Percentiles rank a stretch among this genome's conserved stretches.
Conservation (phyloP, 345 rosid genomes). For the Fremontodendron californicum region DNA sequence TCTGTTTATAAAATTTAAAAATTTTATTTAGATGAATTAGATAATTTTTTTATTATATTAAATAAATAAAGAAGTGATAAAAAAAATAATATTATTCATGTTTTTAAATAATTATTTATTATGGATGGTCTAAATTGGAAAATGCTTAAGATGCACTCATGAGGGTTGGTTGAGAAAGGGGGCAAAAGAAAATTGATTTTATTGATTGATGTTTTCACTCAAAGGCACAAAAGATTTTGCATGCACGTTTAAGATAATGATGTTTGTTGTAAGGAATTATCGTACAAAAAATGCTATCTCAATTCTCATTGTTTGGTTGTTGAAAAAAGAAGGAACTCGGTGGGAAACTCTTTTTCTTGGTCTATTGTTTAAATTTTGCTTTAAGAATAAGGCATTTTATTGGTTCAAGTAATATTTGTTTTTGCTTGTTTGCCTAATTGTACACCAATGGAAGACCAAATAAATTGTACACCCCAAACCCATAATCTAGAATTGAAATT, state of each 20-base stretch:
- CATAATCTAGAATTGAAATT: not conserved
- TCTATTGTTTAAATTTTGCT: not conserved
- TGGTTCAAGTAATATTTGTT: not conserved
- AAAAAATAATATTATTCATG: too few relatives aligned
- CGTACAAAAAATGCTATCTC: not conserved
- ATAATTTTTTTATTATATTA: too few relatives aligned
- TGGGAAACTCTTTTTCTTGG: too few relatives aligned
- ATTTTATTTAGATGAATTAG: too few relatives aligned
- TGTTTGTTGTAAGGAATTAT: not conserved
- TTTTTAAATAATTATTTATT: too few relatives aligned
- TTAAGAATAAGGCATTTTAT: not conserved
- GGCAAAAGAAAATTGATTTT: not conserved
- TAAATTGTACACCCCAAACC: not conserved
- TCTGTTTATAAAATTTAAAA: too few relatives aligned
- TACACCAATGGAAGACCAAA: not conserved
- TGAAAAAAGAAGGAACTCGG: not conserved
- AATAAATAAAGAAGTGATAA: too few relatives aligned
- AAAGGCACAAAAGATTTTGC: slow-evolving; percentile 8
- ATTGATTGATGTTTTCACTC: slow-evolving; percentile 16
- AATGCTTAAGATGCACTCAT: slow-evolving; percentile 10
- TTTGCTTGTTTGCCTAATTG: not conserved
- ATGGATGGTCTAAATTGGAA: not conserved
- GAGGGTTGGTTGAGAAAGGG: slow-evolving; percentile 2
- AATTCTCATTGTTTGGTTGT: not conserved
- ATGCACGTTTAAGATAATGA: slow-evolving; percentile 14